Evolutionary conservation across 768 basidiomycete genomes (phyloP).

Genomic region (Tulasnella sp.): DNA sequence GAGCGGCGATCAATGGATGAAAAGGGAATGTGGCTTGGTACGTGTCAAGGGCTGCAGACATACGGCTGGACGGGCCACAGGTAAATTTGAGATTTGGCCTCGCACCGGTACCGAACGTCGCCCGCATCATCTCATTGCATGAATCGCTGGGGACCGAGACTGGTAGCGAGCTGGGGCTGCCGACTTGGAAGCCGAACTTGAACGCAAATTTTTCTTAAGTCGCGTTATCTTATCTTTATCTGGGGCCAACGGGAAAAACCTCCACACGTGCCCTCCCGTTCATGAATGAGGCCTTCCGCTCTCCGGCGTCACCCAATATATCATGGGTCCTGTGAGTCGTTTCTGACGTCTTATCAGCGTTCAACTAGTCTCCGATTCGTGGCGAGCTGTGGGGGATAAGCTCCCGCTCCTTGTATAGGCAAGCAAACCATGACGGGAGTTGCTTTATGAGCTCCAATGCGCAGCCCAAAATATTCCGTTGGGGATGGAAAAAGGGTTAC

Average conservation of each 20-base stretch:
- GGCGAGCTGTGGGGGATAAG: slow-evolving; percentile 1
- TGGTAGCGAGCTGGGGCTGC: not conserved
- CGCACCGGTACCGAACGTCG: too few species aligned
- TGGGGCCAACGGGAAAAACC: not conserved
- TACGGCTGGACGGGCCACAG: too few species aligned
- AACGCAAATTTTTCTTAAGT: not conserved
- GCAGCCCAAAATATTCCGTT: not conserved
- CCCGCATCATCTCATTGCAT: too few species aligned
- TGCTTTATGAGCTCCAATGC: not conserved
- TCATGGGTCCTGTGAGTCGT: not conserved
- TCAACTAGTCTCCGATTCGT: not conserved
- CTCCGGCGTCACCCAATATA: not conserved
- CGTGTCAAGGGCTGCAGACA: too few species aligned
- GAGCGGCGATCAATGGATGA: too few species aligned
- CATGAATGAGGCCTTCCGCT: not conserved
- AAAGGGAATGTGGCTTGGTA: too few species aligned
- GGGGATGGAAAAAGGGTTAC: slow-evolving; percentile 3
- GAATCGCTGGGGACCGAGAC: too few species aligned
- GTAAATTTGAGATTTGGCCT: too few species aligned
- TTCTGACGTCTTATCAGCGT: slow-evolving; percentile 12
- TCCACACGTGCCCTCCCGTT: not conserved
- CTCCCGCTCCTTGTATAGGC: slow-evolving; percentile 5
- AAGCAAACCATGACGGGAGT: not conserved
- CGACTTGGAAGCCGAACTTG: not conserved
- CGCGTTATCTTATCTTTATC: not conserved